Evolutionary conservation across 495 filamentous ascomycete species (phyloP), one percentile per base, ranked within the genome.

Genomic region (Paragyromitra xinjiangensis): DNA sequence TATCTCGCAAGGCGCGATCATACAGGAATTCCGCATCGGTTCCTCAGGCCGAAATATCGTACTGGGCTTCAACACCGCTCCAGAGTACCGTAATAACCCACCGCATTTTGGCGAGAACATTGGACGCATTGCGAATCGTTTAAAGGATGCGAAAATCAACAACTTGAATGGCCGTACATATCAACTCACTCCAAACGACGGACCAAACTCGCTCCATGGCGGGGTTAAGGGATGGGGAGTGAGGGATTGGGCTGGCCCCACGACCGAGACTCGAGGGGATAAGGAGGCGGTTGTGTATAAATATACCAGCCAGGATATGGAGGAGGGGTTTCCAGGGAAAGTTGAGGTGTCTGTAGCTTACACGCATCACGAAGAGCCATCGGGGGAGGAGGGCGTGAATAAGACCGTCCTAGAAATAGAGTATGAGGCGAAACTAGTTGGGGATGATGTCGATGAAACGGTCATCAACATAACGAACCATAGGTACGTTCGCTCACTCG

Each of bases 21-120:
- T 98, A 82, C 91, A 97, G 81, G 88, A 92, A 81, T 92, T 98
- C 85, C 87, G 85, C 56, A 87, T 98, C 66, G 90, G 86, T 62
- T 58, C 75, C 5, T 4, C 22, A 22, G 90, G 88, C 65, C 84
- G 88, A 78, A 94, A 97, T 85, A 95, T 98, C 77, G 95, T 97
- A 19, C 91, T 94, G 78, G 89, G 89, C 56, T 97, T 97, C 87
- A 89, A 91, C 2, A 89, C 86, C 24, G 89, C 91, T 56, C 87
- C 89, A 1, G 87, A 89, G 61, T 98, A 98, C 85, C 87, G 88
- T 70, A 82, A 92, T 85, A 94, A 97, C 85, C 84, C 83, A 19
- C 90, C 92, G 19, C 92, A 89, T 86, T 97, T 96, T 80, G 95
- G 95, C 75, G 94, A 93, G 82, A 98, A 93, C 48, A 97, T 99